Evolutionary conservation across 192 early-diverging fungal species (phyloP).

Genomic region (Dissophora globulifera): DNA sequence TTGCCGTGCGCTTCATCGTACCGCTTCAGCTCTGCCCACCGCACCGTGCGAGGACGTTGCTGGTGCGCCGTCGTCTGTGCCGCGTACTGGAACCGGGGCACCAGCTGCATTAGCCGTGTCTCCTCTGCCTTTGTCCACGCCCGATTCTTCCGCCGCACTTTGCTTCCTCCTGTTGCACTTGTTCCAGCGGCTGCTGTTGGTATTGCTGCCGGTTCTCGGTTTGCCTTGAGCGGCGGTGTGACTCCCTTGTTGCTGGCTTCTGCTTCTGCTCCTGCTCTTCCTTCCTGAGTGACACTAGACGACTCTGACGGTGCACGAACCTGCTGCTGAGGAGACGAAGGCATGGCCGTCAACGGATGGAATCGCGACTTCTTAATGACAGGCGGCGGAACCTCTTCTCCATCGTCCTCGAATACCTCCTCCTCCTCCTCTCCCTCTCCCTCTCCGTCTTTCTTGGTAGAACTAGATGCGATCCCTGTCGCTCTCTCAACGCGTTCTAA

Average conservation of each 20-base stretch:
- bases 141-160: conserved; percentile 3
- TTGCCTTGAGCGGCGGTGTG: no score
- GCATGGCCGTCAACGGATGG: no score
- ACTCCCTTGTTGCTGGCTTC: no score
- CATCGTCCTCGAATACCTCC: conserved; percentile 26
- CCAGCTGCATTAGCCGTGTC: conserved; percentile 21
- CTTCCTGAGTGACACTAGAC: no score
- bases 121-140: conserved; percentile 23
- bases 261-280: no score
- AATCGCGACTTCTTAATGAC: neutral
- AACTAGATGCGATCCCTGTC: neutral
- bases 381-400: neutral
- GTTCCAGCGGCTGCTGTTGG: no score
- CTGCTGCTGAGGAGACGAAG: neutral
- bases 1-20: conserved; percentile 28
- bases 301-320: neutral
- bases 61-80: neutral
- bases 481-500: neutral
- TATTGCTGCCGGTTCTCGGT: no score
- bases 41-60: neutral
- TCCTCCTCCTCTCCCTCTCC: conserved; percentile 15
- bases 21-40: conserved; percentile 24
- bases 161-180: neutral
- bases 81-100: conserved; percentile 10
- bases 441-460: neutral